These are phyloP conservation scores for Aureobasidium sp. DNA, from an alignment of 2,329 filamentous ascomycete species.

Conservation along the genomic window DNA sequence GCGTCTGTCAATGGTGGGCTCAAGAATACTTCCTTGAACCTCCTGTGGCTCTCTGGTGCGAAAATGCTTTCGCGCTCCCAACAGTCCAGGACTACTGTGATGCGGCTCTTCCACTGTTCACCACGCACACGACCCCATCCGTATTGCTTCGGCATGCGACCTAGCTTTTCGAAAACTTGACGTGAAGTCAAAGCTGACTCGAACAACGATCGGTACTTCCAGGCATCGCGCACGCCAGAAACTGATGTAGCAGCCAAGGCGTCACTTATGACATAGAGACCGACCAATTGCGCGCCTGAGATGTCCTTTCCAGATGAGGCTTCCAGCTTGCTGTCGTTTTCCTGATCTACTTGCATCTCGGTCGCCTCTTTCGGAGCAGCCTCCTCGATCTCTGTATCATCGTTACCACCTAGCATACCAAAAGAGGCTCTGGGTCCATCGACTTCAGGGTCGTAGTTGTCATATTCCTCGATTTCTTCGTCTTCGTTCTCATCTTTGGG, in stretches of 20 bases:
- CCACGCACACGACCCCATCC: conserved; percentile 74
- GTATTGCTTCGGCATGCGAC: conserved; percentile 60
- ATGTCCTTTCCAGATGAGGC: conserved; percentile 37
- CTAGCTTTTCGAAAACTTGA: conserved; percentile 66
- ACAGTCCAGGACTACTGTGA: conserved; percentile 58
- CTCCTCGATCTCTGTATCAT: conserved; percentile 28
- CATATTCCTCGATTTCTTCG: conserved; percentile 29
- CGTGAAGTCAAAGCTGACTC: conserved; percentile 61
- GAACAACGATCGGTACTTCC: conserved; percentile 77
- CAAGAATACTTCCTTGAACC: conserved; percentile 62
- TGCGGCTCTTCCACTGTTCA: conserved; percentile 76
- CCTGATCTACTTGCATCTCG: background rate
- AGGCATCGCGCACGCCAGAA: conserved; percentile 71
- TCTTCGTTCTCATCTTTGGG: conserved; percentile 17
- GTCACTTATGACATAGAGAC: conserved; percentile 71
- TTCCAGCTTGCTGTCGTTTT: conserved; percentile 28
- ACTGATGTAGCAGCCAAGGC: conserved; percentile 70
- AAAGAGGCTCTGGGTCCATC: conserved; percentile 17
- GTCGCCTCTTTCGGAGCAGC: background rate
- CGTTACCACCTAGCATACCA: conserved; percentile 13
- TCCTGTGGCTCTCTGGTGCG: conserved; percentile 62
- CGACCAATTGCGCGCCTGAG: conserved; percentile 61
- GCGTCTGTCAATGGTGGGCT: conserved; percentile 50
- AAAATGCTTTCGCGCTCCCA: conserved; percentile 64
- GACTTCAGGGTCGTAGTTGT: conserved; percentile 31